phyloP scores from a whole-genome alignment of 2,329 filamentous ascomycete genomes.

The Colletotrichum salicis region DNA sequence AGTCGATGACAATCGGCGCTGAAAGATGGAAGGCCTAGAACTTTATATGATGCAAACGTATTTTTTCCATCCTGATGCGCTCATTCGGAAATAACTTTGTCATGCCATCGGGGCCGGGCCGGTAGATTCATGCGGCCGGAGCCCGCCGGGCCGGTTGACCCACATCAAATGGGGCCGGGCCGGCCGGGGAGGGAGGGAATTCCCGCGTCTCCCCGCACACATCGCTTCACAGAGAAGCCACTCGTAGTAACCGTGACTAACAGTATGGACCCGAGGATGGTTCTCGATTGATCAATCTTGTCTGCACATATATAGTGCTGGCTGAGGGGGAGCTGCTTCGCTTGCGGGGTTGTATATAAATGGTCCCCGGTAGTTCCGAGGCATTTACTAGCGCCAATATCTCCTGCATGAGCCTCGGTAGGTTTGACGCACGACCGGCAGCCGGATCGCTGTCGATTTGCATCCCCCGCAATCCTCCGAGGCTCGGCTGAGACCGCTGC shows the following conservation, averaged over 20 bases:
- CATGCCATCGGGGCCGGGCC: neutral
- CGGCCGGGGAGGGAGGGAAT: neutral
- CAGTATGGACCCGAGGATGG: neutral
- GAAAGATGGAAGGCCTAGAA: too few relatives aligned
- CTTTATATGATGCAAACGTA: too few relatives aligned
- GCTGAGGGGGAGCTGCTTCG: neutral
- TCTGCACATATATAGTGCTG: neutral
- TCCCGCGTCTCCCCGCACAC: too few relatives aligned
- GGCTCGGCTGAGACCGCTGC: slow-evolving; percentile 16
- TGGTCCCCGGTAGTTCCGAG: neutral
- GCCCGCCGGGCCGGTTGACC: neutral
- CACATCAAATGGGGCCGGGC: neutral
- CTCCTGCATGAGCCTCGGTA: neutral
- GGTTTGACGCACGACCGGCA: slow-evolving; percentile 4
- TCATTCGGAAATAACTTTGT: neutral
- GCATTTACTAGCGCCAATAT: neutral
- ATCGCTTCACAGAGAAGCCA: rapidly evolving
- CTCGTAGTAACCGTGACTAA: neutral
- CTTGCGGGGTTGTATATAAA: neutral
- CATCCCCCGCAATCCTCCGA: slow-evolving; percentile 21
- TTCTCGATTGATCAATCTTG: neutral
- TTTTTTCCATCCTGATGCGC: too few relatives aligned
- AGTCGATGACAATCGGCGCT: too few relatives aligned
- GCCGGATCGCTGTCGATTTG: neutral
- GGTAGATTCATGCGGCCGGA: neutral